phyloP scores from a whole-genome alignment of 192 early-diverging fungal species.

The Coemansia sp. region DNA sequence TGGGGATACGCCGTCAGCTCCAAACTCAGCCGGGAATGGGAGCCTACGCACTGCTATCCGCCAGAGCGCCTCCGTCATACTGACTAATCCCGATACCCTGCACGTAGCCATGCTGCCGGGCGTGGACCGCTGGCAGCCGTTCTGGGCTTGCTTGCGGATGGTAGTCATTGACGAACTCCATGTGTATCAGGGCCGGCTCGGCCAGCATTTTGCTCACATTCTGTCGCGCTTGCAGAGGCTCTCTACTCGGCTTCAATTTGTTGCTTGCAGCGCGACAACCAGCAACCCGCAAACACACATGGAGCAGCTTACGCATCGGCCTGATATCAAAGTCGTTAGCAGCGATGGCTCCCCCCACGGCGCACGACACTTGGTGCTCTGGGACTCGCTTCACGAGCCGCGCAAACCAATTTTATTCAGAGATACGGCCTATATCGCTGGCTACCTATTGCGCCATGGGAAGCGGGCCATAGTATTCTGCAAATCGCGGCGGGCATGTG shows the following conservation, averaged over 20 bases:
- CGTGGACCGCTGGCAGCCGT: conserved; percentile 56
- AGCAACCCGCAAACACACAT: conserved; percentile 52
- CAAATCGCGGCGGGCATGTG: conserved; percentile 54
- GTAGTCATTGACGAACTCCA: conserved; percentile 81
- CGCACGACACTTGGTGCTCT: conserved; percentile 10
- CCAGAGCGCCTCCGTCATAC: conserved; percentile 56
- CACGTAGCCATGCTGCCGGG: conserved; percentile 68
- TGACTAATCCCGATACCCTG: conserved; percentile 85
- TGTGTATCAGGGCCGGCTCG: conserved; percentile 65
- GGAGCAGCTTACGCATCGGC: conserved; percentile 1
- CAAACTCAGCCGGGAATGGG: background rate
- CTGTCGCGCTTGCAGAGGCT: conserved; percentile 58
- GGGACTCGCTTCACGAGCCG: conserved; percentile 6
- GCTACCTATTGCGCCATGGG: conserved; percentile 28
- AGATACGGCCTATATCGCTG: conserved; percentile 36
- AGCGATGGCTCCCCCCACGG: conserved; percentile 32
- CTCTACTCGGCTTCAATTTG: conserved; percentile 56
- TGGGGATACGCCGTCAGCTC: conserved; percentile 9
- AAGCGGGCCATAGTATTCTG: conserved; percentile 58
- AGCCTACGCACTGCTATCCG: conserved; percentile 53
- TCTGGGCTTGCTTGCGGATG: conserved; percentile 55
- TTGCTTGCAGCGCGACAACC: conserved; percentile 75
- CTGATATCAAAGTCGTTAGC: background rate
- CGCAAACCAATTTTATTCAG: background rate
- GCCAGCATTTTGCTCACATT: conserved; percentile 63